phyloP scores from a whole-genome alignment of 805 yeast species.

The Candida ulmi region DNA sequence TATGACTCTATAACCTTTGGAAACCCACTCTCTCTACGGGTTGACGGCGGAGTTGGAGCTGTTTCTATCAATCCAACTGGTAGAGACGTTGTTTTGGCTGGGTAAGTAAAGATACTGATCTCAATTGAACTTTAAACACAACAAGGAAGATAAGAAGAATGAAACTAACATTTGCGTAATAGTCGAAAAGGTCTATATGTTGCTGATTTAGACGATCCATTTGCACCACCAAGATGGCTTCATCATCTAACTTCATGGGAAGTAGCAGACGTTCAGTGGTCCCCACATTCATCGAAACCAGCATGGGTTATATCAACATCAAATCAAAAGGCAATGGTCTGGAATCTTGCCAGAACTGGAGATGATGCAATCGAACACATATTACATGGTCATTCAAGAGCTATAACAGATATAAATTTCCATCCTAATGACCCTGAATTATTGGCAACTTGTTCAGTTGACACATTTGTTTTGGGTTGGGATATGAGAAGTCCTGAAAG shows the following conservation, averaged over 20 bases:
- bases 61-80: slow-evolving; percentile 88
- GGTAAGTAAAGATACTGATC: too few relatives aligned
- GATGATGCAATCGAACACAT: slow-evolving; percentile 78
- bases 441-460: slow-evolving; percentile 90
- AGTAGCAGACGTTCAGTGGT: slow-evolving; percentile 98
- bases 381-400: slow-evolving; percentile 84
- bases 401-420: slow-evolving; percentile 93
- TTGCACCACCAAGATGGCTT: slow-evolving; percentile 89
- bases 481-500: slow-evolving; percentile 76
- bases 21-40: slow-evolving; percentile 73
- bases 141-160: too few relatives aligned
- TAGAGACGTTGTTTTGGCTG: slow-evolving; percentile 89
- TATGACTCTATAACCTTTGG: slow-evolving; percentile 62
- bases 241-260: slow-evolving; percentile 95
- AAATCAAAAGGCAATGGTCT: slow-evolving; percentile 89
- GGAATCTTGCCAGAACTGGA: slow-evolving; percentile 77
- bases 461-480: slow-evolving; percentile 84
- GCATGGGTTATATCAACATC: slow-evolving; percentile 92
- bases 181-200: slow-evolving; percentile 74
- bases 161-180: not conserved
- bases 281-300: slow-evolving; percentile 81
- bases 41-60: slow-evolving; percentile 89
- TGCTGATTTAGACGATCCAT: slow-evolving; percentile 94
- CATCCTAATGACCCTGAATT: slow-evolving; percentile 83
- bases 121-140: too few relatives aligned